Evolutionary conservation across 768 basidiomycete species (phyloP).

Genomic region (Ramaria sp.): DNA sequence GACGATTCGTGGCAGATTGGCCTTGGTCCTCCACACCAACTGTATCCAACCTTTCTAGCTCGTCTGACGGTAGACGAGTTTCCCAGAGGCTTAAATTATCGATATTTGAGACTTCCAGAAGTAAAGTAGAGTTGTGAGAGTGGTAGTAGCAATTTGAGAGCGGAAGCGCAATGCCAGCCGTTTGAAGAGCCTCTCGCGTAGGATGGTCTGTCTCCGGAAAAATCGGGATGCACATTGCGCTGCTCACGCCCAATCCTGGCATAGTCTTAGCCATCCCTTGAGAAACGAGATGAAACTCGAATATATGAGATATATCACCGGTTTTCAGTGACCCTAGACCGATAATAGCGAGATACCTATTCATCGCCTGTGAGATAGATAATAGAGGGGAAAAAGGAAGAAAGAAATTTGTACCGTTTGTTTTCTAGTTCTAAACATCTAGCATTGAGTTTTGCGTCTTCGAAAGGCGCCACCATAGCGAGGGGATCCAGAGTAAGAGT

Average conservation of each 20-base stretch:
- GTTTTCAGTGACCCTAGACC: background rate
- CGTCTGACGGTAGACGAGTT: background rate
- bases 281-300: background rate
- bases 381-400: background rate
- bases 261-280: background rate
- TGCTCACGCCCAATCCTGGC: background rate
- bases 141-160: background rate
- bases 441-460: background rate
- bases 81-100: background rate
- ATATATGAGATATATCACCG: background rate
- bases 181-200: background rate
- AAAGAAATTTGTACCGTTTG: background rate
- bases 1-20: background rate
- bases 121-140: background rate
- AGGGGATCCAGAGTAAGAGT: background rate
- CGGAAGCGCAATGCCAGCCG: background rate
- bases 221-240: background rate
- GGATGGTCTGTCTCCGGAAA: background rate
- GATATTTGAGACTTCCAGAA: background rate
- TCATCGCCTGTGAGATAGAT: background rate
- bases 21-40: background rate
- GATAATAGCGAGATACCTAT: background rate
- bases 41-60: background rate
- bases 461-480: background rate
- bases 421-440: background rate